Evolutionary conservation across 805 yeast genomes (phyloP), one percentile per base, ranked within the genome.

Genomic region (Saccharomycopsis malanga): DNA sequence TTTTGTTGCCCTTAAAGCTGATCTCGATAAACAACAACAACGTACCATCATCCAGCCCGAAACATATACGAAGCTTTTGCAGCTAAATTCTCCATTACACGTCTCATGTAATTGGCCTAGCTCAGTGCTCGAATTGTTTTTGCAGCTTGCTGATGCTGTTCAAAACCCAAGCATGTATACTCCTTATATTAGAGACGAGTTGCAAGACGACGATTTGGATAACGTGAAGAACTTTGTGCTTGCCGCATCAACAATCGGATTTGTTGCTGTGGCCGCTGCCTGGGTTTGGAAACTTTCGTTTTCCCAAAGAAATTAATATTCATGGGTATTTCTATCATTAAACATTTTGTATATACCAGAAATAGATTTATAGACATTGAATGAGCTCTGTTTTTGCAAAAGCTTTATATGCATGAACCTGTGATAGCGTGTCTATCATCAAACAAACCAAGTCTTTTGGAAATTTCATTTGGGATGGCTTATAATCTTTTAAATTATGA

Each of bases 21-120:
- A 93, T 63, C 69, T 87, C 32, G 99, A 93, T 62, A 80, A 94
- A 55, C 98, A 89, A 60, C 97, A 91, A 58, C 99, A 93, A 58
- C 64, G 98, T 32, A 79, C 83, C 34, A 85, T 77, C 46, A 67
- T 74, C 4, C 96, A 87, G 59, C 98, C 99, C 0, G 98, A 93
- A 56, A 81, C 78, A 23, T 88, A 81, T 58, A 81, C 96, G 0
- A 69, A 86, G 24, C 71, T 74, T 4, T 61, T 68, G 4, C 53
- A 49, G 23, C 69, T 64, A 49, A 61, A 93, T 14, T 79, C 81
- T 9, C 98, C 98, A 0, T 64, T 93, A 53, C 98, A 93, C 59
- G 84, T 91, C 1, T 86, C 95, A 0, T 84, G 95, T 0, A 73
- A 80, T 10, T 93, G 99, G 99, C 73, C 86, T 1, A 75, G 94